Percentiles rank a stretch among this genome's conserved stretches.
phyloP scores from a whole-genome alignment of 2,329 filamentous ascomycete species.

The Fragosphaeria purpurea region DNA sequence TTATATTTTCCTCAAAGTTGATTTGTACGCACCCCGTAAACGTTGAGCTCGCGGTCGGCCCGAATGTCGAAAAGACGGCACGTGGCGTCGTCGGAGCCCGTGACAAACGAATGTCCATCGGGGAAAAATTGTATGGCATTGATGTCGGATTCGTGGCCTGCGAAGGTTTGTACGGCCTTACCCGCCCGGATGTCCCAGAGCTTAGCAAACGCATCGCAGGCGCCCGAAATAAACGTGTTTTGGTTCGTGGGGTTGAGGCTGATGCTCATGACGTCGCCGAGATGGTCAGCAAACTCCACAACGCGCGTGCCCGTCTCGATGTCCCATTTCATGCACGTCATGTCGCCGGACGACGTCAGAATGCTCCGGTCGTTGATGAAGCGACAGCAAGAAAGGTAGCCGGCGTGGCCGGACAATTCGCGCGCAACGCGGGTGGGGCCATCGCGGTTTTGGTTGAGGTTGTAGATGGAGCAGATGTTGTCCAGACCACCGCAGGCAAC shows the following conservation, averaged over 20 bases:
- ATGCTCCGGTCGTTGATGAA: slow-evolving; percentile 99
- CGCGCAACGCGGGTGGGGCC: slow-evolving; percentile 94
- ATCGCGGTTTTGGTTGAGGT: slow-evolving; percentile 85
- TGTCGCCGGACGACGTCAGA: slow-evolving; percentile 94
- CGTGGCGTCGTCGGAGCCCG: slow-evolving; percentile 93
- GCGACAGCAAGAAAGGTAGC: slow-evolving; percentile 94
- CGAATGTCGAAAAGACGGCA: slow-evolving; percentile 97
- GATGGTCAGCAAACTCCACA: slow-evolving; percentile 94
- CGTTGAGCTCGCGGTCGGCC: slow-evolving; percentile 70
- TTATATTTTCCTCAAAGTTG: background rate
- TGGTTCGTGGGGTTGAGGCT: slow-evolving; percentile 99
- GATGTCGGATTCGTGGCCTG: slow-evolving; percentile 96
- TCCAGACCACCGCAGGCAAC: slow-evolving; percentile 97
- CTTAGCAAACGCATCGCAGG: slow-evolving; percentile 97
- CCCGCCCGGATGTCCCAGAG: slow-evolving; percentile 97
- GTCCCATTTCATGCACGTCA: slow-evolving; percentile 99
- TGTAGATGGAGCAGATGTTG: slow-evolving; percentile 99
- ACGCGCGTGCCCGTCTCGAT: slow-evolving; percentile 96
- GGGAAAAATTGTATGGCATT: slow-evolving; percentile 99
- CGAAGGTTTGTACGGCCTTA: slow-evolving; percentile 97
- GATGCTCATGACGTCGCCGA: slow-evolving; percentile 99
- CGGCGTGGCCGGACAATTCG: slow-evolving; percentile 92
- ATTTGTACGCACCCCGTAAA: slow-evolving; percentile 49
- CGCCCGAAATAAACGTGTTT: slow-evolving; percentile 98
- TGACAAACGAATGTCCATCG: slow-evolving; percentile 96